Conservation (phyloP, 2,329 filamentous ascomycete genomes). For the Ramularia endophylla region DNA sequence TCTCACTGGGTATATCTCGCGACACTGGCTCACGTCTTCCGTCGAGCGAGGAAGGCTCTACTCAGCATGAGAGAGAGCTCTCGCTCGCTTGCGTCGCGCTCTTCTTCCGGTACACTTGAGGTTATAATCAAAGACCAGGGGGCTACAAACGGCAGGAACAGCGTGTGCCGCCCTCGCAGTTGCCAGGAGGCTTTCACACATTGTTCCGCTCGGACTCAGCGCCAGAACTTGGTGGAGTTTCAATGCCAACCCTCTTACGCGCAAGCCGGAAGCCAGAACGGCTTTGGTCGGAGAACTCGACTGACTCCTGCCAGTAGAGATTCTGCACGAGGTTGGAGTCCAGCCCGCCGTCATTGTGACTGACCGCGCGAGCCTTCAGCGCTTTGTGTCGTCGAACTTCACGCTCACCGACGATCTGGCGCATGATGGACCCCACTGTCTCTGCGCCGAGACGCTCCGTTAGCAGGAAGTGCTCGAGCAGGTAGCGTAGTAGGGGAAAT, state of each 20-base stretch:
- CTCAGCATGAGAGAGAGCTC: too few relatives aligned
- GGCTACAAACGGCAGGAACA: too few relatives aligned
- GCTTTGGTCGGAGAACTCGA: constrained; percentile 32
- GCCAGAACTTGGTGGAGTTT: constrained; percentile 26
- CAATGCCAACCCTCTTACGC: constrained; percentile 24
- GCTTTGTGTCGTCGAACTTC: constrained; percentile 32
- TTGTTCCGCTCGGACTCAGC: constrained; percentile 18
- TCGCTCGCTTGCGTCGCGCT: too few relatives aligned
- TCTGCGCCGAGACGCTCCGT: constrained; percentile 39
- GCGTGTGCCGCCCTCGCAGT: too few relatives aligned
- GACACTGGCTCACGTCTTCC: too few relatives aligned
- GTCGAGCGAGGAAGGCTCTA: too few relatives aligned
- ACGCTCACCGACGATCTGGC: constrained; percentile 39
- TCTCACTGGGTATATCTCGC: too few relatives aligned
- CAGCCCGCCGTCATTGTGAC: constrained; percentile 6
- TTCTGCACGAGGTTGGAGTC: constrained; percentile 17
- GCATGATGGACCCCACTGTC: constrained; percentile 37
- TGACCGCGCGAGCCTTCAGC: constrained; percentile 15
- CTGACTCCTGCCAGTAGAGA: constrained; percentile 32
- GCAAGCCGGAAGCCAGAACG: constrained; percentile 34
- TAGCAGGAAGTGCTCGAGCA: constrained; percentile 57
- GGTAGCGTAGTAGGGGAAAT: constrained; percentile 57
- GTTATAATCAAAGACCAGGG: too few relatives aligned
- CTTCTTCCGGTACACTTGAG: too few relatives aligned
- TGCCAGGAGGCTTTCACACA: constrained; percentile 1